Percentiles rank a stretch among this genome's conserved stretches.
phyloP scores from a whole-genome alignment of 768 basidiomycete genomes.

The Tricholoma terreum region DNA sequence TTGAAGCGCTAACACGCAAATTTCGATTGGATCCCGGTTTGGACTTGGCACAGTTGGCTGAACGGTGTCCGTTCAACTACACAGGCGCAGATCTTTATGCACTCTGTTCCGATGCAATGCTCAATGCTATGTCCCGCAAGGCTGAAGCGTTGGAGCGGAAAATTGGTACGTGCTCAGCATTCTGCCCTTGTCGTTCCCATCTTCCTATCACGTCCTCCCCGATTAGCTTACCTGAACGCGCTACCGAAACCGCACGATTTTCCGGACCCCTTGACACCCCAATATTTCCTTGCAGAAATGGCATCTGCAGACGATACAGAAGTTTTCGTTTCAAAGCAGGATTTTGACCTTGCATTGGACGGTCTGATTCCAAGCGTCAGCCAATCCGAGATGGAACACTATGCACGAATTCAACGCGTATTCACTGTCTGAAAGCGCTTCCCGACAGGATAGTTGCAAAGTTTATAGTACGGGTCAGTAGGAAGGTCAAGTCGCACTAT shows the following conservation, averaged over 20 bases:
- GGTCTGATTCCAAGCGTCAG: slow-evolving; percentile 82
- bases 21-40: slow-evolving; percentile 76
- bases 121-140: slow-evolving; percentile 90
- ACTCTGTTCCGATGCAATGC: slow-evolving; percentile 92
- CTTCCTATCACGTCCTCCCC: background rate
- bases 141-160: slow-evolving; percentile 74
- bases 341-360: slow-evolving; percentile 73
- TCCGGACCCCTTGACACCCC: slow-evolving; percentile 74
- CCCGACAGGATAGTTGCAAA: background rate
- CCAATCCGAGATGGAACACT: slow-evolving; percentile 82
- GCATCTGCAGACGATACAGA: slow-evolving; percentile 65
- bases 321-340: slow-evolving; percentile 69
- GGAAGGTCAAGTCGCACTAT: too few relatives aligned
- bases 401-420: slow-evolving; percentile 63
- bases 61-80: slow-evolving; percentile 84
- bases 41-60: slow-evolving; percentile 60
- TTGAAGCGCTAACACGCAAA: slow-evolving; percentile 88
- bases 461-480: background rate
- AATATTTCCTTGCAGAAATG: slow-evolving; percentile 87
- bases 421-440: slow-evolving; percentile 45
- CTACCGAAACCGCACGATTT: slow-evolving; percentile 40
- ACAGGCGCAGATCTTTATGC: slow-evolving; percentile 99
- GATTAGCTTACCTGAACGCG: slow-evolving; percentile 46
- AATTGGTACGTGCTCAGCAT: slow-evolving; percentile 49
- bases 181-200: background rate